Conservation (phyloP, 2,329 filamentous ascomycete species). For the Penicillium sp. region DNA sequence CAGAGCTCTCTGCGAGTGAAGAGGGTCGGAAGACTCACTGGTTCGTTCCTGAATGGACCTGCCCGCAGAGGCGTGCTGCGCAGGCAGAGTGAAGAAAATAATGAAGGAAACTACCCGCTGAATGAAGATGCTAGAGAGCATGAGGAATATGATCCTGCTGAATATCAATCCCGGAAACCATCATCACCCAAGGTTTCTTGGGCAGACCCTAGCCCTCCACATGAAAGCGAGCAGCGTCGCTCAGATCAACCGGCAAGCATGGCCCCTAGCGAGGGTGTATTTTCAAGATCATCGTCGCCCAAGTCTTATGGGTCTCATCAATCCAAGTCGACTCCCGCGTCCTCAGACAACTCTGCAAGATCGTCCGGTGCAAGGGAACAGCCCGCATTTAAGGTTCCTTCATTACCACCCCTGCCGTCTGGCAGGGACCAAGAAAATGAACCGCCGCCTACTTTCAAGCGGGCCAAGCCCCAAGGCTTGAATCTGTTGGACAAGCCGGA, state of each 20-base stretch:
- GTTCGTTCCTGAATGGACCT: constrained; percentile 76
- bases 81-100: constrained; percentile 65
- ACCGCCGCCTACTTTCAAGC: constrained; percentile 66
- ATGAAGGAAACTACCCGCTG: constrained; percentile 32
- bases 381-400: constrained; percentile 59
- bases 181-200: constrained; percentile 39
- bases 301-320: constrained; percentile 35
- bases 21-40: constrained; percentile 70
- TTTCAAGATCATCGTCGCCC: constrained; percentile 36
- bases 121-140: constrained; percentile 29
- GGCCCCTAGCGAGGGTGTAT: constrained; percentile 27
- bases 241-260: constrained; percentile 20
- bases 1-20: constrained; percentile 77
- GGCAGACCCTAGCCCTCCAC: constrained; percentile 34
- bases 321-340: constrained; percentile 42
- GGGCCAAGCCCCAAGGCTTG: constrained; percentile 56
- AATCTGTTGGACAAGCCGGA: constrained; percentile 57
- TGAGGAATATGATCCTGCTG: constrained; percentile 27
- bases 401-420: constrained; percentile 59
- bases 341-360: constrained; percentile 41
- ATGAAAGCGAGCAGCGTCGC: constrained; percentile 23
- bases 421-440: constrained; percentile 83
- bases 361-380: constrained; percentile 45
- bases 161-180: constrained; percentile 28
- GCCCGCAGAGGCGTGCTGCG: constrained; percentile 68